Conservation (phyloP, 2,329 filamentous ascomycete species). For the Drechslerella stenobrocha region DNA sequence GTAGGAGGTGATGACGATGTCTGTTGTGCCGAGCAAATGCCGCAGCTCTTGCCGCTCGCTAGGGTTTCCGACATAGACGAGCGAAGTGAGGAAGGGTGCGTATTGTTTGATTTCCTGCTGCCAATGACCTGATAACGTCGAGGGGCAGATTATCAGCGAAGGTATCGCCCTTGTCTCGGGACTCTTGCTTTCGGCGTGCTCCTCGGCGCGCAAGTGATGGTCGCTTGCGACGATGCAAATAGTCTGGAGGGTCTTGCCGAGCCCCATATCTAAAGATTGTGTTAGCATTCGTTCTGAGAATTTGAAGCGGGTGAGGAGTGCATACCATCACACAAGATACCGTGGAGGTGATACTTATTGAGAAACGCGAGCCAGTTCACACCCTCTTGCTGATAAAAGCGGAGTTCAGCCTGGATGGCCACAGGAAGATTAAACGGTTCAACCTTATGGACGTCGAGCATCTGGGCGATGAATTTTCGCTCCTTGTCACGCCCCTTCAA, state of each 20-base stretch:
- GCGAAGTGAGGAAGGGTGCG: slow-evolving; percentile 86
- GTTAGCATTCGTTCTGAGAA: no score
- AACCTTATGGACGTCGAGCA: slow-evolving; percentile 95
- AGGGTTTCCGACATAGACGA: slow-evolving; percentile 88
- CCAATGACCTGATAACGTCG: slow-evolving; percentile 96
- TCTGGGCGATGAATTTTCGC: slow-evolving; percentile 92
- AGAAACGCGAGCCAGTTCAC: slow-evolving; percentile 99
- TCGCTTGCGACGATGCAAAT: slow-evolving; percentile 98
- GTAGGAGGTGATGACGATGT: slow-evolving; percentile 96
- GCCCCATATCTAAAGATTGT: slow-evolving; percentile 85
- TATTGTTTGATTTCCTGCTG: slow-evolving; percentile 96
- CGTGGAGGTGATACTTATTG: slow-evolving; percentile 96
- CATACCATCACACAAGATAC: slow-evolving; percentile 80
- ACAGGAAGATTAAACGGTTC: slow-evolving; percentile 92
- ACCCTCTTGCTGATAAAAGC: slow-evolving; percentile 96
- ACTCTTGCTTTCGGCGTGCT: slow-evolving; percentile 79
- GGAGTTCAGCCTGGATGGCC: slow-evolving; percentile 92
- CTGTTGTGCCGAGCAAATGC: slow-evolving; percentile 71
- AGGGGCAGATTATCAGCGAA: slow-evolving; percentile 92
- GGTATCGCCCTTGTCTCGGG: slow-evolving; percentile 78
- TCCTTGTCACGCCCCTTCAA: slow-evolving; percentile 89
- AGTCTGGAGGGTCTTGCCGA: slow-evolving; percentile 95
- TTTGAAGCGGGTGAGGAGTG: slow-evolving; percentile 7
- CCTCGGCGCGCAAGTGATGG: slow-evolving; percentile 88
- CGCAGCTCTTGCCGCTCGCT: slow-evolving; percentile 74